Evolutionary conservation across 345 rosid species (phyloP).

Genomic region (Salix dunnii): DNA sequence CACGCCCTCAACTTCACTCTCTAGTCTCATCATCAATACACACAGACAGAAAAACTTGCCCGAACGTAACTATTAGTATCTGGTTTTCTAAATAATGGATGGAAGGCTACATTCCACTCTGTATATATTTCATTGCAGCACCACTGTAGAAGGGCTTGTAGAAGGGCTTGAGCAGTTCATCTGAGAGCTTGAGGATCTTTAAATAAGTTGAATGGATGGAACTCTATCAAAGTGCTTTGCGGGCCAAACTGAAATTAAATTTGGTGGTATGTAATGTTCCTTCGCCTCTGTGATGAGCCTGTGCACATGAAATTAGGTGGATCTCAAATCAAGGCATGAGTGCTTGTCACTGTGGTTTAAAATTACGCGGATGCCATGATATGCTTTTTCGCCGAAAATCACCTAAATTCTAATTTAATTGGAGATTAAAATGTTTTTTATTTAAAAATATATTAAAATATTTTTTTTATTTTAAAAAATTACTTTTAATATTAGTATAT

Average conservation of each 20-base stretch:
- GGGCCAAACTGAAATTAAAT: background rate
- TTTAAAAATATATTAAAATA: too few species aligned
- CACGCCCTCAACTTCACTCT: slow-evolving; percentile 61
- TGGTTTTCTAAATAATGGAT: background rate
- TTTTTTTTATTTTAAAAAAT: too few species aligned
- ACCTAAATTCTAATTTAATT: background rate
- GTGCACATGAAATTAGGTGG: background rate
- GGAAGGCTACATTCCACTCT: background rate
- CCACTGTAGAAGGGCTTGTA: background rate
- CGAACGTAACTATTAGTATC: background rate
- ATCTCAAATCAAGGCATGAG: background rate
- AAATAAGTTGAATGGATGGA: background rate
- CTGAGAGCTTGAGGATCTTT: background rate
- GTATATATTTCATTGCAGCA: background rate
- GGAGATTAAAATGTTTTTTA: background rate
- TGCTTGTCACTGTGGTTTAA: background rate
- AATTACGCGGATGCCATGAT: background rate
- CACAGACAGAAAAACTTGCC: background rate
- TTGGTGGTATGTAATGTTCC: background rate
- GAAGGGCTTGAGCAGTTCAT: background rate
- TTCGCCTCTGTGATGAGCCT: background rate
- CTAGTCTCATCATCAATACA: slow-evolving; percentile 11
- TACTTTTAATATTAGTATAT: too few species aligned
- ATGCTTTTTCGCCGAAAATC: background rate
- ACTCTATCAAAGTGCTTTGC: background rate